These are phyloP conservation scores for Malania oleifera DNA, from an alignment of 164 flowering plant species.

Conservation along the genomic window DNA sequence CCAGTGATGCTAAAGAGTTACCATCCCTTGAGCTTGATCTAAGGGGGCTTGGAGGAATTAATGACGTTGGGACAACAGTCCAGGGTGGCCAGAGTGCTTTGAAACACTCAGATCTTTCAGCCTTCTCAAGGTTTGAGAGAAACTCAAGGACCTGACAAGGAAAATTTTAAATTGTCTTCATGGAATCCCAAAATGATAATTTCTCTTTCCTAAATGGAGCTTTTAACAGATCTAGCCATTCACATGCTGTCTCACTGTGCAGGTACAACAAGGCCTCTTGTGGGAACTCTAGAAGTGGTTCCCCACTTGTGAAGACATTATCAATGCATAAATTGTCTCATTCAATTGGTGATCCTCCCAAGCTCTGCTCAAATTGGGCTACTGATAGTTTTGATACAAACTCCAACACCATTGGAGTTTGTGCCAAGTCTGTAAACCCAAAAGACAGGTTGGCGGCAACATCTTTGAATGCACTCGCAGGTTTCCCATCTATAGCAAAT, in stretches of 20 bases:
- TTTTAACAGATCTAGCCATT: no score
- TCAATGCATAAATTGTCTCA: constrained; percentile 12
- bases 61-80: constrained; percentile 27
- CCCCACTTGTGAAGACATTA: constrained; percentile 22
- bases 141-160: not conserved
- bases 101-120: constrained; percentile 38
- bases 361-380: constrained; percentile 17
- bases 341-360: constrained; percentile 12
- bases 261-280: constrained; percentile 24
- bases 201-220: no score
- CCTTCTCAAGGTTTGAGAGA: constrained; percentile 29
- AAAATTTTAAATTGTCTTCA: no score
- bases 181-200: no score
- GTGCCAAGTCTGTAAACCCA: no score
- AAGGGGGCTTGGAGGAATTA: constrained; percentile 37
- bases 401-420: no score
- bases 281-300: constrained; percentile 22
- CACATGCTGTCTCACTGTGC: not conserved
- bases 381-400: no score
- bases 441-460: no score
- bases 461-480: no score
- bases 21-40: constrained; percentile 53
- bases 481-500: no score
- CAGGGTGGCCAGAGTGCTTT: constrained; percentile 29
- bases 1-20: constrained; percentile 23